Base-by-base conservation (phyloP, 371 early-diverging fungal species). In the Mortierella sp. region DNA sequence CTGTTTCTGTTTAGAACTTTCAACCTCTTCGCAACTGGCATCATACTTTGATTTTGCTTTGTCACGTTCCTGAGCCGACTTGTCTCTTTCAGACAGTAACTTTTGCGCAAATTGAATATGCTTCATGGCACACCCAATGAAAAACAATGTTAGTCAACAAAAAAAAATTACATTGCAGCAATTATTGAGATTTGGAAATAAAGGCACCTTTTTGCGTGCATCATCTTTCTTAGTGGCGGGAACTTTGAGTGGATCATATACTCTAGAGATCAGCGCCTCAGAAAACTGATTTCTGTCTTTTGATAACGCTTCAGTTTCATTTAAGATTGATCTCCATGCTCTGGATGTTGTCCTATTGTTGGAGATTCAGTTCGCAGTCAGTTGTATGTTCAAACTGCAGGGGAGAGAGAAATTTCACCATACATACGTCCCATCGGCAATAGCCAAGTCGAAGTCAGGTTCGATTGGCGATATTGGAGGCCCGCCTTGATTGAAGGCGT, bases 21-120 rank as follows among this genome's bases (percentile, higher is more conserved):
- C 93, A 4, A 92, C 92, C 57, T 89, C 87, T 43, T 87, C 83
- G 65, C 95, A 94, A 26, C 88, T 85, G 28, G 92, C 89, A 64
- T 93, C 90, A 71, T 94, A 96, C 2, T 78, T 73, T n/a, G 88
- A 63, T 65, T 92, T 91, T 51, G 87, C 86, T 70, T 92, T 92
- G 61, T 93, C 94, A 58, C 90, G 92, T 29, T 94, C 94, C 5
- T 83, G 72, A 65, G 88, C 87, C 0, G 88, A 83, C 60, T 85
- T 89, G 60, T 93, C 93, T 26, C 92, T 81, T 51, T 94, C 95
- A 0, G 84, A 62, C 19, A 85, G 82, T 31, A 94, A 68, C 43
- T 88, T 90, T 76, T 89, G 89, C 26, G 89, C 86, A 63, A 95
- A 95, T 4, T 81, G 66, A 17, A 90, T 77, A 77, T 94, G 93